Base-by-base conservation (phyloP, 352 stramenopile species). In the Phytophthora hibernalis region DNA sequence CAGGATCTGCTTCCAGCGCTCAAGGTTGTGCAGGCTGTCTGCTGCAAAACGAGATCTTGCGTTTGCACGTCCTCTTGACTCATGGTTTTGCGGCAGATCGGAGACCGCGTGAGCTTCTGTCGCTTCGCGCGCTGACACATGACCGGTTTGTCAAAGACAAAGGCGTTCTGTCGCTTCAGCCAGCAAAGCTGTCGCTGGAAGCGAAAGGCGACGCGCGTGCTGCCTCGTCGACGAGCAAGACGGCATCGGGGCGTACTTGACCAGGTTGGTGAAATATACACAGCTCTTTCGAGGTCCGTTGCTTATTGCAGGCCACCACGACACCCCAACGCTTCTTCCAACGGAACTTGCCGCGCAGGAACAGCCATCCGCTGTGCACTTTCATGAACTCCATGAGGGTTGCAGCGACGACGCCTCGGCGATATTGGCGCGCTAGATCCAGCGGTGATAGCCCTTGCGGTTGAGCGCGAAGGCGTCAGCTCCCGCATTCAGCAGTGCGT, bases 261-360 rank as follows among this genome's bases (percentile, higher is more conserved):
- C 38, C 55, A 47, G 72, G 79, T 15, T 71, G 33, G 24, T 71
- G 66, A 50, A 82, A 90, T 24, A 92, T 28, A 13, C 76, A 81
- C 24, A 92, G 44, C 48, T 92, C 84, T 49, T 77, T 78, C 2
- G 77, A 72, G 44, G 70, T 69, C 22, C 70, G 78, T 33, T 82
- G 58, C 10, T 67, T 65, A 45, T 89, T 80, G 48, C 82, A 89
- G 33, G 82, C 83, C 20, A 93, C 60, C 21, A 82, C 64, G 18
- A 92, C 74, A n/a, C 65, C 76, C 77, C 79, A 92, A 38, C 82
- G 80, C 28, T 65, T 75, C 54, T 82, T 89, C 83, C 85, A 93
- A 20, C 55, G 71, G 28, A 91, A 44, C 18, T 72, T 72, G 15
- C 76, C 45, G n/a, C 82, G 37, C 12, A 91, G 35, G 26, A 75